Base-by-base conservation (phyloP, 305 asterid genomes). In the Fraxinus paxiana region DNA sequence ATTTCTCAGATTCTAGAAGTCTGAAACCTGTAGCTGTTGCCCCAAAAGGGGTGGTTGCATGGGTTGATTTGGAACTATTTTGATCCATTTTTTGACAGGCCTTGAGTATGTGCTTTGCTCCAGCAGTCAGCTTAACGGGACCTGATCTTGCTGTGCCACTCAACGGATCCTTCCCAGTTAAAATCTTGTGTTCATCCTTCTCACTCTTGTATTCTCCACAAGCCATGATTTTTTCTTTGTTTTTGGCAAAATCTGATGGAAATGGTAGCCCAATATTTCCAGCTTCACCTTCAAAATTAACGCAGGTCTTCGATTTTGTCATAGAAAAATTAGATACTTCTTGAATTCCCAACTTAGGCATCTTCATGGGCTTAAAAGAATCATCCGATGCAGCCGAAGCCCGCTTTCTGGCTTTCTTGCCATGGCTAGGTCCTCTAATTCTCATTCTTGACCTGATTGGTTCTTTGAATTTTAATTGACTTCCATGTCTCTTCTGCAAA, bases 91-190 rank as follows among this genome's bases (percentile, higher is more conserved):
- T 83, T 24, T 72, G 89, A 79, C 81, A 83, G 41, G 91, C 82
- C 77, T 86, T 89, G 67, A 87, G 87, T 76, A 87, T 71, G 33
- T 89, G 90, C 84, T 82, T 89, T 63, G 87, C 82, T 76, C 90
- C 92, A 51, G 87, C 87, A n/a, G 86, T 73, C 28, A 88, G 84
- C 81, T 85, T 90, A 67, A 87, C 8, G 34, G 92, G 85, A 22
- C 88, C 90, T 48, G 85, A 82, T 76, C 87, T 80, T 43, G 81
- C 82, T 77, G 79, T 31, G 56, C 87, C 84, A 3, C 26, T 63
- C 72, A 63, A 59, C 48, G 83, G 73, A 80, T 78, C 79, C 59
- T 43, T 74, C 79, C 63, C 71, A 20, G 78, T 83, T 1, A 70
- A 75, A 83, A 74, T 82, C 71, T 48, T 54, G 28, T 51, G 76